Percentiles rank a stretch among this genome's conserved stretches.
These are phyloP conservation scores for Parachaetomium inaequale DNA, from an alignment of 495 filamentous ascomycete genomes.

Conservation along the genomic window DNA sequence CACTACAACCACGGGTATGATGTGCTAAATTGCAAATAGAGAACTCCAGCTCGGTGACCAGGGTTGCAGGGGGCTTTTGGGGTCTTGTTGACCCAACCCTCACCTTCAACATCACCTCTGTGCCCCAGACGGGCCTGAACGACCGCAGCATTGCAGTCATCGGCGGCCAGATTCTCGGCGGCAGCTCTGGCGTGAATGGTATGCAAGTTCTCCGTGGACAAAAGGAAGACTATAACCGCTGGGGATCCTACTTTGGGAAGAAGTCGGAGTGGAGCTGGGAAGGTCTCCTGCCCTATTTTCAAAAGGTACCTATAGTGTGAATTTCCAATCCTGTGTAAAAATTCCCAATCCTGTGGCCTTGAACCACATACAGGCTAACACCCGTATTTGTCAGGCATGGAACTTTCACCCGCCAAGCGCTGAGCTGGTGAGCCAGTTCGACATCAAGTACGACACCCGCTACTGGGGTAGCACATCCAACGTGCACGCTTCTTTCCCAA, in stretches of 20 bases:
- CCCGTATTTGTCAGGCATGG: constrained; percentile 28
- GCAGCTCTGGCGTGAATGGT: constrained; percentile 48
- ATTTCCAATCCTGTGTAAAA: no score
- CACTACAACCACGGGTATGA: no score
- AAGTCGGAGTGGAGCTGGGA: constrained; percentile 42
- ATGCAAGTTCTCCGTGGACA: constrained; percentile 44
- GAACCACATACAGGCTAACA: neutral
- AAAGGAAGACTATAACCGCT: constrained; percentile 44
- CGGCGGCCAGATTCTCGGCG: constrained; percentile 41
- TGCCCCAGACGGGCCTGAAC: constrained; percentile 35
- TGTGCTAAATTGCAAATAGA: neutral
- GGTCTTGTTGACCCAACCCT: constrained; percentile 19
- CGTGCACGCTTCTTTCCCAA: constrained; percentile 38
- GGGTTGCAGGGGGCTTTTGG: constrained; percentile 11
- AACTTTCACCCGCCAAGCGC: constrained; percentile 35
- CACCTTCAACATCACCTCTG: constrained; percentile 38
- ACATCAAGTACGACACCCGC: constrained; percentile 36
- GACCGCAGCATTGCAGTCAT: constrained; percentile 33
- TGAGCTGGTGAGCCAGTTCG: constrained; percentile 25
- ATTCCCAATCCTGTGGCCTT: no score
- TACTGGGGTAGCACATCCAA: constrained; percentile 40
- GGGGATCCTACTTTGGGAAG: constrained; percentile 38
- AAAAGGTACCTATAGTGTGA: no score
- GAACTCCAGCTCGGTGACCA: constrained; percentile 19
- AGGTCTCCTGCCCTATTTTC: constrained; percentile 45